Base-by-base conservation (phyloP, 2,329 filamentous ascomycete species). In the Bisporella sp. region DNA sequence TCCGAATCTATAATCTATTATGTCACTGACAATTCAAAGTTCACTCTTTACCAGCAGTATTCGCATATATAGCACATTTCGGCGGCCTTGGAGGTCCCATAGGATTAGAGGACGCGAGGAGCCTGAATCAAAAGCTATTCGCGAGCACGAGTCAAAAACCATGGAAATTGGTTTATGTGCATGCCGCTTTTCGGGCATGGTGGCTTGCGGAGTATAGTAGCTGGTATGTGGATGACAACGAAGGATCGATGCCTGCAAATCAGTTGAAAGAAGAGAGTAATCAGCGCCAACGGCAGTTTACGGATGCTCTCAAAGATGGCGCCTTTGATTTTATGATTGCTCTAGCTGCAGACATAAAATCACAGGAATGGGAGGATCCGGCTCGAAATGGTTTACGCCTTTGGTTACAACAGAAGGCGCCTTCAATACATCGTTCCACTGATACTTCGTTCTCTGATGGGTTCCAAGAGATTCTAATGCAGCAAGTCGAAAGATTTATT, bases 121-220 rank as follows among this genome's bases (percentile, higher is more conserved):
- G 81, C 39, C 69, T 96, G 1, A 83, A 96, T 63, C 69, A 76
- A 11, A 73, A 81, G 35, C 75, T 96, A 28, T 81, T 85, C 57
- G 76, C 79, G 37, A 77, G 79, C 13, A 72, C 79, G 43, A 86
- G 90, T 46, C 80, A 82, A 53, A 73, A 84, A 41, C 71, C 76
- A 12, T 96, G 90, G 87, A 74, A 78, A 28, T 67, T 95, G 39
- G 75, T 84, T 12, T 85, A 84, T 59, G 77, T 97, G 9, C 85
- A 91, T 60, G 88, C 91, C 43, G 85, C 89, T 4, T 78, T 91
- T 9, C 78, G 81, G 49, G 81, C 85, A 4, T 90, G 88, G 78
- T 99, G 93, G 93, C 77, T 96, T 44, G 85, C 89, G 32, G 90
- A 97, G 63, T 96, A 96, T 69, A 93, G 88, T 58, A 89, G 89